Percentiles rank a stretch among this genome's conserved stretches.
phyloP scores from a whole-genome alignment of 2,329 filamentous ascomycete genomes.

The Penicillium sp. region DNA sequence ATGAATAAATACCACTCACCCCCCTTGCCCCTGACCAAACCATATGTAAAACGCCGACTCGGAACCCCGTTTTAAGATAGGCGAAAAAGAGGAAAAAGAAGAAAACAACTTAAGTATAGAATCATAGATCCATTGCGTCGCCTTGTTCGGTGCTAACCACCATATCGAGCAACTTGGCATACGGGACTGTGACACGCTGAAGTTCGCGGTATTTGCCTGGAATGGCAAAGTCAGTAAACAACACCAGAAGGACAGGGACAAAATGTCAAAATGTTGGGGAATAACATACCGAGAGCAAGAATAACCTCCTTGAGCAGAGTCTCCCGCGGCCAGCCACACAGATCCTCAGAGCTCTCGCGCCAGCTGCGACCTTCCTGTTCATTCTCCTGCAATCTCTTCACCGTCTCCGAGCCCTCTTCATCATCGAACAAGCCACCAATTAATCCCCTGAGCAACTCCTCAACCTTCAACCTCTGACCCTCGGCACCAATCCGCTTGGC shows the following conservation, averaged over 20 bases:
- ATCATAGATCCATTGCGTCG: conserved; percentile 44
- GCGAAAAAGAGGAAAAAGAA: neutral
- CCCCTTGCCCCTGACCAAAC: conserved; percentile 14
- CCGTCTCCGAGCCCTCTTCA: conserved; percentile 57
- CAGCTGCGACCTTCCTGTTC: conserved; percentile 50
- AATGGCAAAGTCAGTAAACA: conserved; percentile 13
- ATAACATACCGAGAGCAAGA: conserved; percentile 78
- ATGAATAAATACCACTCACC: conserved; percentile 11
- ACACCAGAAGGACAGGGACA: conserved; percentile 11
- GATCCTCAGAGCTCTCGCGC: conserved; percentile 62
- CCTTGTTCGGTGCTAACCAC: conserved; percentile 40
- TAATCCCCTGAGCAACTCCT: conserved; percentile 83
- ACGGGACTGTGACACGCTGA: conserved; percentile 92
- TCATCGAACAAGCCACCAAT: conserved; percentile 70
- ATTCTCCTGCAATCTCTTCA: conserved; percentile 30
- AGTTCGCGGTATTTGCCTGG: conserved; percentile 93
- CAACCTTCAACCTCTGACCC: conserved; percentile 82
- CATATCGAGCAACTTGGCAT: conserved; percentile 77
- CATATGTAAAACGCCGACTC: conserved; percentile 25
- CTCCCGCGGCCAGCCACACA: conserved; percentile 90
- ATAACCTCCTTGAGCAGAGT: conserved; percentile 90
- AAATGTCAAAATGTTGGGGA: no score
- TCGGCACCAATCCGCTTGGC: conserved; percentile 93
- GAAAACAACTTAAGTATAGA: conserved; percentile 1
- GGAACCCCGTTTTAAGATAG: neutral